Conservation (phyloP, 768 basidiomycete species). For the Boletus subcaerulescens region DNA sequence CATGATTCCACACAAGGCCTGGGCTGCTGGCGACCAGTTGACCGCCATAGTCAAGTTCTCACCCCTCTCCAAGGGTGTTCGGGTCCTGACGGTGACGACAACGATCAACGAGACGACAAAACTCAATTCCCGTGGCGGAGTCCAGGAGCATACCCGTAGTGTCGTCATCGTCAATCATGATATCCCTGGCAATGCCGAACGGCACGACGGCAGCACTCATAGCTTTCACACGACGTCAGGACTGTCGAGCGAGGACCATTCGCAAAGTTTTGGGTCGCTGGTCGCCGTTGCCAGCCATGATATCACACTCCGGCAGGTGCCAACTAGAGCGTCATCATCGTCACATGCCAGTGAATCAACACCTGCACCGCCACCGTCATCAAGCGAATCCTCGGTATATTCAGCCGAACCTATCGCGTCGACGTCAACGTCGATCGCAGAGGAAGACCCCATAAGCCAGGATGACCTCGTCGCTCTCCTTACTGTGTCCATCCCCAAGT, state of each 20-base stretch:
- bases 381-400: neutral
- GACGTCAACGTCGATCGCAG: neutral
- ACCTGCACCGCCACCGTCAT: neutral
- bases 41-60: constrained; percentile 83
- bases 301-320: constrained; percentile 9
- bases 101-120: constrained; percentile 75
- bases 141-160: constrained; percentile 58
- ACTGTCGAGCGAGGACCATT: constrained; percentile 13
- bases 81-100: constrained; percentile 63
- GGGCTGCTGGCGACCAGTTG: constrained; percentile 85
- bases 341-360: constrained; percentile 12
- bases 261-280: constrained; percentile 16
- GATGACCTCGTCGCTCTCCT: constrained; percentile 61
- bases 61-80: constrained; percentile 81
- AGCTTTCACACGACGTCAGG: constrained; percentile 12
- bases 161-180: constrained; percentile 68
- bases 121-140: constrained; percentile 49
- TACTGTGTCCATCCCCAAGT: constrained; percentile 55
- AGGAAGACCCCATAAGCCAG: constrained; percentile 28
- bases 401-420: constrained; percentile 9
- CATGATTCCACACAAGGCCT: constrained; percentile 93
- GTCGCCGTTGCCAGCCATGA: constrained; percentile 8
- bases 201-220: neutral
- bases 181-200: constrained; percentile 55
- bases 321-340: constrained; percentile 5